Evolutionary conservation across 495 filamentous ascomycete genomes (phyloP).

Genomic region (Chlorociboria aeruginascens): DNA sequence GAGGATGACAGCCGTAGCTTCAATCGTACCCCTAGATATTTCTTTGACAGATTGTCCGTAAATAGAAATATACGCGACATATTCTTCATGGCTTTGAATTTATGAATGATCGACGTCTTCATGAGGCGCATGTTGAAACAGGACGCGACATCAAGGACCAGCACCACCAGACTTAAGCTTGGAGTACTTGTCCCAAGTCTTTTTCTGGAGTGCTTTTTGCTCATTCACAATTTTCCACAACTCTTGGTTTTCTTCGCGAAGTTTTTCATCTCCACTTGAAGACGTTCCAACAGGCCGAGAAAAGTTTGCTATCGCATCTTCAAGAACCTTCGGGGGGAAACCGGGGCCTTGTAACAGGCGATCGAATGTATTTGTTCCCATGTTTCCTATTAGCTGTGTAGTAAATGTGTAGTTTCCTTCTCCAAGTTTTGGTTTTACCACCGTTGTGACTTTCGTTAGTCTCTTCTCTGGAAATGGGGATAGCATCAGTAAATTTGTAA

Average conservation of each 20-base stretch:
- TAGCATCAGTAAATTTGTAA: slow-evolving; percentile 66
- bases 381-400: slow-evolving; percentile 42
- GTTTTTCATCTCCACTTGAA: slow-evolving; percentile 26
- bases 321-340: slow-evolving; percentile 20
- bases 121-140: neutral
- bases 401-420: slow-evolving; percentile 58
- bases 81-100: too few relatives aligned
- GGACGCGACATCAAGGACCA: slow-evolving; percentile 4
- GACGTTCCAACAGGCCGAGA: slow-evolving; percentile 14
- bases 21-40: too few relatives aligned
- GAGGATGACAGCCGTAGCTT: too few relatives aligned
- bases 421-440: slow-evolving; percentile 61
- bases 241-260: slow-evolving; percentile 37
- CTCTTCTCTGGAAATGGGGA: slow-evolving; percentile 40
- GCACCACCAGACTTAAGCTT: slow-evolving; percentile 14
- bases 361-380: slow-evolving; percentile 11
- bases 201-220: slow-evolving; percentile 33
- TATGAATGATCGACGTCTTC: too few relatives aligned
- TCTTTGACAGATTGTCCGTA: too few relatives aligned
- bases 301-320: slow-evolving; percentile 27
- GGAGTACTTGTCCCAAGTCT: slow-evolving; percentile 32
- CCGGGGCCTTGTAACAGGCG: slow-evolving; percentile 2
- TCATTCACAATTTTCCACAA: slow-evolving; percentile 39
- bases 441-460: slow-evolving; percentile 40
- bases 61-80: too few relatives aligned